Base-by-base conservation (phyloP, 176 grass and related monocot species). In the Oryza punctata region DNA sequence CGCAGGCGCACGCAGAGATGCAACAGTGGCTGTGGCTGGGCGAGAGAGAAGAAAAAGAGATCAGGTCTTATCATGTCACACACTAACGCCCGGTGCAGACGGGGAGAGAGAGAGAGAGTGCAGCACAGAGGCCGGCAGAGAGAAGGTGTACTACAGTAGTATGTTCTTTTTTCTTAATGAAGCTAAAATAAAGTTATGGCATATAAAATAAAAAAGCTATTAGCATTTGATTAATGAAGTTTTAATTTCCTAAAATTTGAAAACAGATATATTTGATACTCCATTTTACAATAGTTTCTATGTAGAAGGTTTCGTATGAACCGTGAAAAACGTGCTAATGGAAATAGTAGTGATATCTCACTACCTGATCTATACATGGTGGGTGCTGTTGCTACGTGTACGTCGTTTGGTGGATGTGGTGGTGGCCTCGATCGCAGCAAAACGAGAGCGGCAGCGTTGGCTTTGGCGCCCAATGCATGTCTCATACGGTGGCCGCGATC, bases 1-100 rank as follows among this genome's bases (percentile, higher is more conserved):
- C 8, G 59, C 71, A 50, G 81, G 10, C 12, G 59, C 70, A 65
- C 12, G 81, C 81, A 83, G 80, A 87, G 65, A 3, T 44, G 65
- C 70, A 87, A 78, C 52, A 57, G 6, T 57, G 14, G 47, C 72
- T 82, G 84, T 63, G 12, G 52, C 41, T 38, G 23, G 10, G 5
- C 3, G 46, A 21, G 25, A 59, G 69, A 28, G 69, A 49, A 33
- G 33, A 27, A 43, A 61, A 50, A 18, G 52, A 38, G 81, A 61
- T 77, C 50, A 43, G 79, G 90, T 83, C 81, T 78, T 81, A 52
- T 90, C 82, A 74, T 78, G 88, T 90, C 86, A 70, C 71, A 81
- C 24, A 4, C 69, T 16, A 87, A 76, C 45, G 72, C 67, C 52
- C 52, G 19, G 52, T 57, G 16, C 49, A 54, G 49, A 19, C 16